A percentile compares a stretch with the other conserved stretches of the same genome.
Evolutionary conservation across 2,329 filamentous ascomycete species (phyloP).

Genomic region (Sclerotinia sclerotiorum): DNA sequence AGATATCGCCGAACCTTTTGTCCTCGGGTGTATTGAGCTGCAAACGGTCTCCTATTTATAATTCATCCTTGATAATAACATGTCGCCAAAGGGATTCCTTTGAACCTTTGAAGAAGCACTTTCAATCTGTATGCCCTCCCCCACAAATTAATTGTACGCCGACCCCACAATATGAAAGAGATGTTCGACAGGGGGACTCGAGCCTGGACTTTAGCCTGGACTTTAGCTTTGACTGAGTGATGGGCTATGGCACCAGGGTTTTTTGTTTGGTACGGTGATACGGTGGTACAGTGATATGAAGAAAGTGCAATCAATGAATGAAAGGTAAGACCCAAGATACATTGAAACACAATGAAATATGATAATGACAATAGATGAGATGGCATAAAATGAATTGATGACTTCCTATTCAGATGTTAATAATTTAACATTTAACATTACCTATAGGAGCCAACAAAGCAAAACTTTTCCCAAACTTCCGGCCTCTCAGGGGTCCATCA

Average conservation of each 20-base stretch:
- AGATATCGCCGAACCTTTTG: background rate
- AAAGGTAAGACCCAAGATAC: background rate
- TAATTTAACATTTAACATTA: no score
- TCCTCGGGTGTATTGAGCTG: background rate
- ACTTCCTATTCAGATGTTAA: background rate
- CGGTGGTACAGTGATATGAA: background rate
- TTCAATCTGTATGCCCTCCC: background rate
- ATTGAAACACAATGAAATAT: constrained; percentile 6
- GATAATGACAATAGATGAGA: background rate
- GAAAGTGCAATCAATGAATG: constrained; percentile 7
- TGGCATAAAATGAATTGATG: constrained; percentile 10
- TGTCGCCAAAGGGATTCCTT: background rate
- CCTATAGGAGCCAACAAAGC: background rate
- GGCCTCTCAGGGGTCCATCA: background rate
- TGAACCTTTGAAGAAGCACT: constrained; percentile 7
- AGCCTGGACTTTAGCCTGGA: constrained; percentile 15
- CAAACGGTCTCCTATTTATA: background rate
- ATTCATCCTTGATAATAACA: background rate
- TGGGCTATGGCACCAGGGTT: background rate
- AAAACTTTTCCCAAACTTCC: background rate
- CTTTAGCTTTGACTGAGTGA: background rate
- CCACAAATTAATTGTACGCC: background rate
- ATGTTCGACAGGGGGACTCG: constrained; percentile 17
- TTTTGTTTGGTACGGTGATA: background rate
- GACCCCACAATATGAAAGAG: constrained; percentile 17